Evolutionary conservation across 768 basidiomycete genomes (phyloP), one percentile per base, ranked within the genome.

Genomic region (Mycena floridula): DNA sequence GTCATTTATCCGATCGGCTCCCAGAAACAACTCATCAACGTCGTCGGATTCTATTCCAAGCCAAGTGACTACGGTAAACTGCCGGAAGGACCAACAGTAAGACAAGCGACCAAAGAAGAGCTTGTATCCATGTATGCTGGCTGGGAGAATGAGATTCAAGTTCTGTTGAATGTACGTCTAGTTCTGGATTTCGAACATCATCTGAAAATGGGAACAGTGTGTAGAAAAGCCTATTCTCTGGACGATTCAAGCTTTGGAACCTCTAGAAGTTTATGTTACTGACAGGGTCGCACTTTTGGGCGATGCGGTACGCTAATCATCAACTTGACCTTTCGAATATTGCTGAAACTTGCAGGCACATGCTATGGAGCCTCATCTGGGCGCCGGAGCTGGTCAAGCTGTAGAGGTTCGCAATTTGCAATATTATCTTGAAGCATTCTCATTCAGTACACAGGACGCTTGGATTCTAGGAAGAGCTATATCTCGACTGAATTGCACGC

Each of bases 1-100:
- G 59, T 79, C 2, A 64, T 61, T 0, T 81, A 81, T 55, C 69
- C 75, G 0, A 68, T 81, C 11, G n/a, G n/a, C n/a, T 70, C 75
- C 2, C 61, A 67, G 25, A 76, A 73, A 9, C 62, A 63, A 42
- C 57, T 67, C 22, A 61, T 81, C 47, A 82, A 79, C 49, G 58
- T 79, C 24, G 76, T 67, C 4, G 72, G 67, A 6, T 69, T 72
- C 37, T 54, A 53, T 15, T 54, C 67, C 20, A 49, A 55, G 6
- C 58, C 60, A 37, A 64, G 61, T 18, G 62, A 62, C n/a, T 66
- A 74, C 43, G 61, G 58, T 8, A 64, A 66, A 0, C 37, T 40
- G 1, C 59, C 54, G 26, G 53, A 61, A 15, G 54, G 49, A 6
- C 54, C 61, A 12, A 64, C 59, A 61, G 64, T 69, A 6, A 50